Evolutionary conservation across 768 basidiomycete genomes (phyloP).

Genomic region (Scleroderma bovista): DNA sequence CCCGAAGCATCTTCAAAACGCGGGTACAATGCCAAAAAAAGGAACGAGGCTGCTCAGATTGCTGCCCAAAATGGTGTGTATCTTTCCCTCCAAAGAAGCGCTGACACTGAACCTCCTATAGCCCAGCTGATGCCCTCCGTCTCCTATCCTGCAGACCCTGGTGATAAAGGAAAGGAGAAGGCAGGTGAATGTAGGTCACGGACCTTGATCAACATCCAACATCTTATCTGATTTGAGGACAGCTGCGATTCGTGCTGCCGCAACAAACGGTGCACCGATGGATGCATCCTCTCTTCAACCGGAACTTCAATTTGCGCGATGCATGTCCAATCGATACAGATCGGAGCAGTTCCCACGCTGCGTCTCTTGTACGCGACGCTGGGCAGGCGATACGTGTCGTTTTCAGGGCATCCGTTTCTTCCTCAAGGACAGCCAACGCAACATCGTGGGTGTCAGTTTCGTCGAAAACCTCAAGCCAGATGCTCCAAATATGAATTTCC

Average conservation of each 20-base stretch:
- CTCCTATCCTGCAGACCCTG: slow-evolving; percentile 33
- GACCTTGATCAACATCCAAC: neutral
- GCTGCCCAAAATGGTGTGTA: slow-evolving; percentile 56
- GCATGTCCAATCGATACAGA: slow-evolving; percentile 79
- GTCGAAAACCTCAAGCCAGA: slow-evolving; percentile 57
- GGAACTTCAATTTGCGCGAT: slow-evolving; percentile 73
- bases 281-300: slow-evolving; percentile 40
- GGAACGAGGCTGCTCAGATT: slow-evolving; percentile 62
- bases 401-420: slow-evolving; percentile 84
- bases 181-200: slow-evolving; percentile 32
- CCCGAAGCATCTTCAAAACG: slow-evolving; percentile 46
- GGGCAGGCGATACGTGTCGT: slow-evolving; percentile 84
- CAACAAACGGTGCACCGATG: slow-evolving; percentile 25
- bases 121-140: slow-evolving; percentile 43
- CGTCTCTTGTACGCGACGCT: slow-evolving; percentile 78
- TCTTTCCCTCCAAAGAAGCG: slow-evolving; percentile 6
- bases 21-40: slow-evolving; percentile 68
- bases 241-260: slow-evolving; percentile 27
- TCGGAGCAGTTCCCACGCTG: slow-evolving; percentile 72
- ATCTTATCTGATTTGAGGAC: slow-evolving; percentile 1
- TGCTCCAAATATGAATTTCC: slow-evolving; percentile 54
- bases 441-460: slow-evolving; percentile 65
- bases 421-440: slow-evolving; percentile 53
- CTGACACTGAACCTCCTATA: slow-evolving; percentile 19
- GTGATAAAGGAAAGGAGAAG: slow-evolving; percentile 44